Evolutionary conservation across 495 filamentous ascomycete genomes (phyloP).

Genomic region (Talaromyces adpressus): DNA sequence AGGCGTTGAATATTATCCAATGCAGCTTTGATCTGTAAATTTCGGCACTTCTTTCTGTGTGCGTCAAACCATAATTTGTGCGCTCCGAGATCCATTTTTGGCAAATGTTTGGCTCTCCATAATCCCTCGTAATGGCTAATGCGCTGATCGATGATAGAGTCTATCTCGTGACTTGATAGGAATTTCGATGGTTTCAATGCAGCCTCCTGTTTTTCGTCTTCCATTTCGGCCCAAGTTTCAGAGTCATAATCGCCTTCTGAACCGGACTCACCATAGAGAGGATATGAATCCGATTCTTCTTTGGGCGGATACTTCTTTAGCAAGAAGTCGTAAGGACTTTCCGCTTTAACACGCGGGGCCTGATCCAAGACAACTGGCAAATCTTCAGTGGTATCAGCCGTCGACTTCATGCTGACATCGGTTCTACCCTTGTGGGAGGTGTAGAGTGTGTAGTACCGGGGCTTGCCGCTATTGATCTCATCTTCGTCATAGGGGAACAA

Average conservation of each 20-base stretch:
- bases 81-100: conserved; percentile 46
- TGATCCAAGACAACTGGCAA: neutral
- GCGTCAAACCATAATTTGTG: conserved; percentile 54
- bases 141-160: conserved; percentile 43
- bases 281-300: conserved; percentile 44
- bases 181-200: conserved; percentile 6
- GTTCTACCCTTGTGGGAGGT: conserved; percentile 16
- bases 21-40: conserved; percentile 19
- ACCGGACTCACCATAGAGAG: conserved; percentile 60
- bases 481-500: conserved; percentile 19
- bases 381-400: neutral
- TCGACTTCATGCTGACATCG: conserved; percentile 17
- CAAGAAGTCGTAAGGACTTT: conserved; percentile 26
- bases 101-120: conserved; percentile 52
- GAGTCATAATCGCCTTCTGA: conserved; percentile 47
- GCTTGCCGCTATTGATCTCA: conserved; percentile 5
- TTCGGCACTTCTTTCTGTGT: conserved; percentile 23
- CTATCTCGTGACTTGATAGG: conserved; percentile 41
- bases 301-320: conserved; percentile 39
- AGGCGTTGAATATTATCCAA: conserved; percentile 24
- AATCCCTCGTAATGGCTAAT: conserved; percentile 42
- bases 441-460: conserved; percentile 20
- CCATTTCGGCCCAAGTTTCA: conserved; percentile 57
- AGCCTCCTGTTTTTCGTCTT: conserved; percentile 38
- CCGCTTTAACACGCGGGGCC: neutral